Conservation (phyloP, 2,329 filamentous ascomycete species). For the Aspergillus neoniger region DNA sequence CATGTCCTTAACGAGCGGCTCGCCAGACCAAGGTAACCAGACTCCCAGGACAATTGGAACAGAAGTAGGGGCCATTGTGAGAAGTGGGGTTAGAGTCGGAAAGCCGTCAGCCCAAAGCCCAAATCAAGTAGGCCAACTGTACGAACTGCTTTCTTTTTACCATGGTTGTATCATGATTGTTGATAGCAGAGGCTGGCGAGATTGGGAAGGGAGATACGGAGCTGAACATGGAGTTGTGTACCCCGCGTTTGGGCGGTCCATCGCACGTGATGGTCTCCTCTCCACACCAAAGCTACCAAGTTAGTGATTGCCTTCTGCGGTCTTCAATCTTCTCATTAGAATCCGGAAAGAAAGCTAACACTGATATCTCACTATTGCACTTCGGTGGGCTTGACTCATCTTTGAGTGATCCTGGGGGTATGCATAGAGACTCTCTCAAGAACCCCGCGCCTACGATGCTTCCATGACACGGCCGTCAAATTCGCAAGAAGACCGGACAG, state of each 20-base stretch:
- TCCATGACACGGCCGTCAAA: not conserved
- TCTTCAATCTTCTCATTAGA: not conserved
- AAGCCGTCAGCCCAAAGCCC: not conserved
- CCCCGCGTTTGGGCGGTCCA: slow-evolving; percentile 6
- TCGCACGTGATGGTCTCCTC: not conserved
- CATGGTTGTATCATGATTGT: not conserved
- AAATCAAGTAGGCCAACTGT: no score
- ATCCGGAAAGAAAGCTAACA: not conserved
- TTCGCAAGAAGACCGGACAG: not conserved
- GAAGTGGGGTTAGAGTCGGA: not conserved
- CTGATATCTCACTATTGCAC: not conserved
- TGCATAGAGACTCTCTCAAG: not conserved
- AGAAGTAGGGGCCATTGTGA: not conserved
- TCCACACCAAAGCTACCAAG: not conserved
- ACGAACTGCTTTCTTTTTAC: not conserved
- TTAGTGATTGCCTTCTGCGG: not conserved
- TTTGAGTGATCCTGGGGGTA: not conserved
- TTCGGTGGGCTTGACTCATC: not conserved
- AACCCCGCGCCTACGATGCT: not conserved
- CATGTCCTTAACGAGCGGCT: slow-evolving; percentile 34
- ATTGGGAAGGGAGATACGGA: not conserved
- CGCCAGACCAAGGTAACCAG: slow-evolving; percentile 29
- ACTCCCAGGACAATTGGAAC: not conserved
- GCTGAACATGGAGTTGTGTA: not conserved
- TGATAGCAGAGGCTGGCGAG: not conserved